Conservation (phyloP, 768 basidiomycete species). For the Rhizopogon roseolus region DNA sequence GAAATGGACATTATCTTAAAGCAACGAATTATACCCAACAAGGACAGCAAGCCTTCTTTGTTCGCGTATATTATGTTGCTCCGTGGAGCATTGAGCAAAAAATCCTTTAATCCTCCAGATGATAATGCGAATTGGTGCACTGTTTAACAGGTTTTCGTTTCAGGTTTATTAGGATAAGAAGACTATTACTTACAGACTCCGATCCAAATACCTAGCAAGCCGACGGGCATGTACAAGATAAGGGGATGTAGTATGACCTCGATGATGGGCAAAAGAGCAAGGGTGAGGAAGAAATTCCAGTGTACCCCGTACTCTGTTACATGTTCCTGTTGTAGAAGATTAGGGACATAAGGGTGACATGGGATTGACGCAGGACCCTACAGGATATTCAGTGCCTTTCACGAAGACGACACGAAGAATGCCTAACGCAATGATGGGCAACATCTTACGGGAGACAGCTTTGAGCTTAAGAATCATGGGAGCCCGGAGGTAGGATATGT, state of each 20-base stretch:
- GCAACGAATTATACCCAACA: conserved; percentile 46
- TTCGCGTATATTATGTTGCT: conserved; percentile 66
- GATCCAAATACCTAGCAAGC: conserved; percentile 57
- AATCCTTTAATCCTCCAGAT: conserved; percentile 48
- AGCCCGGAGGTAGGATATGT: conserved; percentile 46
- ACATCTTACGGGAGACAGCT: conserved; percentile 46
- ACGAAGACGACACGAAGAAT: conserved; percentile 77
- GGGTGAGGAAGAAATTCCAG: conserved; percentile 98
- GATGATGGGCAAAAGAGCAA: conserved; percentile 73
- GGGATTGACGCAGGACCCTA: conserved; percentile 30
- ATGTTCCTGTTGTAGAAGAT: conserved; percentile 65
- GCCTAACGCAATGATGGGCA: conserved; percentile 71
- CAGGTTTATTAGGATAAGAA: neutral
- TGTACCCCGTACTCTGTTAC: conserved; percentile 94
- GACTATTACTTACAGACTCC: conserved; percentile 44
- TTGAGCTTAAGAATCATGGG: conserved; percentile 49
- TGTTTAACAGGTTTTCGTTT: conserved; percentile 22
- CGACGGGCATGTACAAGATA: conserved; percentile 50
- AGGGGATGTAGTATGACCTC: conserved; percentile 69
- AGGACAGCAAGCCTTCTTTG: conserved; percentile 87
- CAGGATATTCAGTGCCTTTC: conserved; percentile 93
- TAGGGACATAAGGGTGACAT: neutral
- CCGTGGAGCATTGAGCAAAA: conserved; percentile 64
- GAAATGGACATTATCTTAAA: neutral
- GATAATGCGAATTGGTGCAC: conserved; percentile 71